phyloP scores from a whole-genome alignment of 2,329 filamentous ascomycete species.

The Lecanicillium sp. region DNA sequence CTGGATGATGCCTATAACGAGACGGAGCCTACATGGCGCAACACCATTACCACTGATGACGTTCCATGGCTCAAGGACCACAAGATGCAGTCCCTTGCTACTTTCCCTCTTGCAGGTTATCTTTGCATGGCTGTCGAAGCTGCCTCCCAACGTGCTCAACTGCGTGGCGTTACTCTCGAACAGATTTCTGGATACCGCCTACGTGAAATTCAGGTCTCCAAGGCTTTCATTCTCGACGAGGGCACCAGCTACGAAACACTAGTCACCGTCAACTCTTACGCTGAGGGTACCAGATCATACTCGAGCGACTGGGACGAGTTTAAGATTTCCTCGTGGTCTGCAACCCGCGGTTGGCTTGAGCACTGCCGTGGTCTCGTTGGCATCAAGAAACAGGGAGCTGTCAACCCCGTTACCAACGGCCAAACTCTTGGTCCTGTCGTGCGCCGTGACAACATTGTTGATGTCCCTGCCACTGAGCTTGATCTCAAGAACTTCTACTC shows the following conservation, averaged over 20 bases:
- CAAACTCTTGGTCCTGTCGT: conserved; percentile 7
- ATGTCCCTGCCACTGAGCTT: conserved; percentile 6
- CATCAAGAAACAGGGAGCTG: conserved; percentile 17
- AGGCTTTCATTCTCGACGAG: conserved; percentile 19
- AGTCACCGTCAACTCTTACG: conserved; percentile 16
- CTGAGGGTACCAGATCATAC: conserved; percentile 19
- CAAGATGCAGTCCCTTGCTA: conserved; percentile 44
- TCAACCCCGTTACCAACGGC: conserved; percentile 15
- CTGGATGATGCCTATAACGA: conserved; percentile 34
- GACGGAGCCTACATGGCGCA: conserved; percentile 39
- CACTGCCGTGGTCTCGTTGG: conserved; percentile 47
- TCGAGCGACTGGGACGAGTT: conserved; percentile 48
- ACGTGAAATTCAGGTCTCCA: conserved; percentile 18
- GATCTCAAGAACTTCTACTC: conserved; percentile 15
- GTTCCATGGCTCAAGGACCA: conserved; percentile 52
- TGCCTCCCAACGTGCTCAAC: conserved; percentile 24
- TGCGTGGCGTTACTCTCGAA: conserved; percentile 14
- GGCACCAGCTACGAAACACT: conserved; percentile 16
- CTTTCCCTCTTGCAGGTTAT: conserved; percentile 47
- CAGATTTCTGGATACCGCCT: conserved; percentile 13
- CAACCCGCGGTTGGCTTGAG: conserved; percentile 45
- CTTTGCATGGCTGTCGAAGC: conserved; percentile 44
- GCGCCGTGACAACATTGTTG: conserved; percentile 9
- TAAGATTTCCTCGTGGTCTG: conserved; percentile 44
- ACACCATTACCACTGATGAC: conserved; percentile 36